A percentile compares a stretch with the other conserved stretches of the same genome.
Conservation (phyloP, 2,329 filamentous ascomycete species). For the Aspergillus cejpii region DNA sequence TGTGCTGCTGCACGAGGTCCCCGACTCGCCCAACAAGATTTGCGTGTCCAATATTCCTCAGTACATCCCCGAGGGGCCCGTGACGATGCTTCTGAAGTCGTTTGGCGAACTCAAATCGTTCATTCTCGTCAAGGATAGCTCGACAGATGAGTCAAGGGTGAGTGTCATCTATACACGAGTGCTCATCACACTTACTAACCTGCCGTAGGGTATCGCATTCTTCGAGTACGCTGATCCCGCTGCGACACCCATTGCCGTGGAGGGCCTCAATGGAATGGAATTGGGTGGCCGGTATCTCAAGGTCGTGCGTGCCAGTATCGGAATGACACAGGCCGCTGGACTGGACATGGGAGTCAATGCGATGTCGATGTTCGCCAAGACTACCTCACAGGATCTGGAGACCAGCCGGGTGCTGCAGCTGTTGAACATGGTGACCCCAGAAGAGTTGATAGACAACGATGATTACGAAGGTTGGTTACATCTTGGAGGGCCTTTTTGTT, state of each 20-base stretch:
- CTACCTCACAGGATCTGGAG: conserved; percentile 70
- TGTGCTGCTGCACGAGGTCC: conserved; percentile 69
- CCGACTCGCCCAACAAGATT: conserved; percentile 92
- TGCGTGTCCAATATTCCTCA: conserved; percentile 81
- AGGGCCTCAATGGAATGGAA: conserved; percentile 88
- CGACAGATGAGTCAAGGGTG: conserved; percentile 81
- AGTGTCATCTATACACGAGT: conserved; percentile 31
- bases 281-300: conserved; percentile 80
- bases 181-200: conserved; percentile 27
- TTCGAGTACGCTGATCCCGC: conserved; percentile 80
- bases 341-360: conserved; percentile 95
- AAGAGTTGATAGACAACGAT: conserved; percentile 87
- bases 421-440: conserved; percentile 96
- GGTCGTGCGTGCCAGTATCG: conserved; percentile 83
- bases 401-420: conserved; percentile 80
- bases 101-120: conserved; percentile 94
- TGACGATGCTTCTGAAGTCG: conserved; percentile 78
- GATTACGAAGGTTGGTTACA: conserved; percentile 76
- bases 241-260: conserved; percentile 74
- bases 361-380: conserved; percentile 95
- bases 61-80: conserved; percentile 84
- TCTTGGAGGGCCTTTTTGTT: not conserved
- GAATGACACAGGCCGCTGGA: conserved; percentile 83
- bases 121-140: conserved; percentile 76
- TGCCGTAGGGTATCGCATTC: conserved; percentile 77